phyloP scores from a whole-genome alignment of 345 rosid species.

The Adansonia digitata region DNA sequence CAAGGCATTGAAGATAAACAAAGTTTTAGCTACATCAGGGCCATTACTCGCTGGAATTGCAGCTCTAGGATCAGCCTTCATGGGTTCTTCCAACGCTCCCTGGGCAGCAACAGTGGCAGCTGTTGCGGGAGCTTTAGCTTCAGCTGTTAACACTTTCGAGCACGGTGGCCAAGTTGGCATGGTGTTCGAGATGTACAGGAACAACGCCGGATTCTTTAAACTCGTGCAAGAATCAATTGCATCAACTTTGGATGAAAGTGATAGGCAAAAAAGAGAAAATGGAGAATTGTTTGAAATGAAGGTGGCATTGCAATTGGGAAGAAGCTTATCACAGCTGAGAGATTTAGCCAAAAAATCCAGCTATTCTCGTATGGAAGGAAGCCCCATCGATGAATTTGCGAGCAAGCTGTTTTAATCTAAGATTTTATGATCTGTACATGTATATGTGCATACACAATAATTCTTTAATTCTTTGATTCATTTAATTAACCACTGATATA shows the following conservation, averaged over 20 bases:
- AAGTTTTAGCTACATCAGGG: conserved; percentile 35
- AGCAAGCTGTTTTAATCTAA: conserved; percentile 40
- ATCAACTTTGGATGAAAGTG: conserved; percentile 27
- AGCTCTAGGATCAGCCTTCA: conserved; percentile 38
- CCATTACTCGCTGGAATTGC: conserved; percentile 42
- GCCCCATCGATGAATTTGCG: no score
- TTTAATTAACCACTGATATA: not conserved
- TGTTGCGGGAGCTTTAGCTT: conserved; percentile 35
- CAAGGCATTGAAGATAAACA: conserved; percentile 34
- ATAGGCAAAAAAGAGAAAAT: conserved; percentile 35
- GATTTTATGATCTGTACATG: not conserved
- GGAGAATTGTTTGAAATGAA: no score
- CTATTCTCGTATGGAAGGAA: no score
- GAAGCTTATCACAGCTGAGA: no score
- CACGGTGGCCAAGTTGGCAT: conserved; percentile 52
- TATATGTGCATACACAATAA: not conserved
- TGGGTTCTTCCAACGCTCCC: conserved; percentile 12
- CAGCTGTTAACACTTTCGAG: conserved; percentile 33
- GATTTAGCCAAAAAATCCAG: no score
- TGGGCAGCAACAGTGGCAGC: conserved; percentile 33
- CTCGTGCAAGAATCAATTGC: conserved; percentile 39
- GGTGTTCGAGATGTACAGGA: conserved; percentile 51
- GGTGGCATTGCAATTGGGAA: no score
- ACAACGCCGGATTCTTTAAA: conserved; percentile 45
- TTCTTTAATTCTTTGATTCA: not conserved